These are phyloP conservation scores for Echites panduratus DNA, from an alignment of 257 asterid genomes.

Conservation along the genomic window DNA sequence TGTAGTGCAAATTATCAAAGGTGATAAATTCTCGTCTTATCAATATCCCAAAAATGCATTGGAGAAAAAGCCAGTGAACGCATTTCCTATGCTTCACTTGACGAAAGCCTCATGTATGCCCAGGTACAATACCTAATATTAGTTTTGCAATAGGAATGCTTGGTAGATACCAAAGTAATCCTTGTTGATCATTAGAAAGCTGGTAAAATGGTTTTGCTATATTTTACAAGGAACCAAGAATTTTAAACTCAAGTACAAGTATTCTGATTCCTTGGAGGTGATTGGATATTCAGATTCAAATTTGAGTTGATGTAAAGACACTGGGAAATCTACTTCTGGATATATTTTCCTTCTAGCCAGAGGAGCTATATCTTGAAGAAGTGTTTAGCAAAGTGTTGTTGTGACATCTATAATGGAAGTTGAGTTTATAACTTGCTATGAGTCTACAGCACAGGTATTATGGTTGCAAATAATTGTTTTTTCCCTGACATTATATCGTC, in stretches of 20 bases:
- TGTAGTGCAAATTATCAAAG: no score
- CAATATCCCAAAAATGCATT: no score
- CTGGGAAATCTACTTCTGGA: background rate
- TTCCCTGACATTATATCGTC: background rate
- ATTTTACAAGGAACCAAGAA: background rate
- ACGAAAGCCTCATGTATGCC: background rate
- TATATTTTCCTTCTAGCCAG: background rate
- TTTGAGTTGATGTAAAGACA: background rate
- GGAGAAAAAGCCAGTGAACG: no score
- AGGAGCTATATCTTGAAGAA: background rate
- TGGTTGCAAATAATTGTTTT: background rate
- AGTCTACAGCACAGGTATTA: background rate
- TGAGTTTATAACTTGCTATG: background rate
- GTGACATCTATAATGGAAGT: background rate
- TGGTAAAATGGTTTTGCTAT: background rate
- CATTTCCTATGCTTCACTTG: background rate
- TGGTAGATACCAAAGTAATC: background rate
- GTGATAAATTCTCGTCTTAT: no score
- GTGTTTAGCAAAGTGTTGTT: background rate
- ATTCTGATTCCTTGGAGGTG: background rate
- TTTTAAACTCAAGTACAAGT: background rate
- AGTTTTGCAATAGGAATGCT: background rate
- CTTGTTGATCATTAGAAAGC: background rate
- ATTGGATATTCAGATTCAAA: background rate
- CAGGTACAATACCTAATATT: background rate